These are phyloP conservation scores for Posidonia australis DNA, from an alignment of 106 monocot species.

Conservation along the genomic window DNA sequence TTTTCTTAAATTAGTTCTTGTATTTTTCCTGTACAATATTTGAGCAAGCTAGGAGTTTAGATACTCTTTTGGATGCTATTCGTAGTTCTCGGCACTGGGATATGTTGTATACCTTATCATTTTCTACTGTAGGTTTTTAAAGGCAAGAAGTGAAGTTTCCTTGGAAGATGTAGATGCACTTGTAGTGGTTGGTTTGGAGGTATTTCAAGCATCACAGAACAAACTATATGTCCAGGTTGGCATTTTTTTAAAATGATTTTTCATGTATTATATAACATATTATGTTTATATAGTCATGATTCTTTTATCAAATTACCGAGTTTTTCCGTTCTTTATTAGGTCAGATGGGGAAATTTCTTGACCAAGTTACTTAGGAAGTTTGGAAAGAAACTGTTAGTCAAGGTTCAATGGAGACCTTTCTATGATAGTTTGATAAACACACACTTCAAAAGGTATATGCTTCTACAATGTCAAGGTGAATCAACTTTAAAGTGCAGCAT, in stretches of 20 bases:
- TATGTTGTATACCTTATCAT: not conserved
- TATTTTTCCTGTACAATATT: too few relatives aligned
- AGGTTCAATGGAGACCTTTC: conserved; percentile 70
- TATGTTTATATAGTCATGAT: not conserved
- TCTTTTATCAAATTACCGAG: not conserved
- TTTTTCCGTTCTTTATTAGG: conserved; percentile 31
- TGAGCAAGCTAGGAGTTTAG: too few relatives aligned
- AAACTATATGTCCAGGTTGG: conserved; percentile 84
- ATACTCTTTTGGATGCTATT: not conserved
- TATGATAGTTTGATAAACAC: conserved; percentile 77
- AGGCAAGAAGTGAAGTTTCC: conserved; percentile 82
- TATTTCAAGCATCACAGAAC: conserved; percentile 73
- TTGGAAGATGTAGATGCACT: conserved; percentile 57
- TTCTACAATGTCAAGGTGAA: not conserved
- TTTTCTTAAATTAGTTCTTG: too few relatives aligned
- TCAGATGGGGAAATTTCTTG: conserved; percentile 79
- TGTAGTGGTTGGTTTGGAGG: conserved; percentile 57
- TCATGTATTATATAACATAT: not conserved
- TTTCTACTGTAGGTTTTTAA: conserved; percentile 53
- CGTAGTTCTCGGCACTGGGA: not conserved
- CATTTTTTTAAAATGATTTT: conserved; percentile 4
- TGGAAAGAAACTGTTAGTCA: conserved; percentile 62
- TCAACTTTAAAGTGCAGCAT: conserved; percentile 1
- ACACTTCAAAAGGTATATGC: conserved; percentile 77
- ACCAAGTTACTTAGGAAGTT: conserved; percentile 75